phyloP scores from a whole-genome alignment of 495 filamentous ascomycete species.

The Daldinia childiae region DNA sequence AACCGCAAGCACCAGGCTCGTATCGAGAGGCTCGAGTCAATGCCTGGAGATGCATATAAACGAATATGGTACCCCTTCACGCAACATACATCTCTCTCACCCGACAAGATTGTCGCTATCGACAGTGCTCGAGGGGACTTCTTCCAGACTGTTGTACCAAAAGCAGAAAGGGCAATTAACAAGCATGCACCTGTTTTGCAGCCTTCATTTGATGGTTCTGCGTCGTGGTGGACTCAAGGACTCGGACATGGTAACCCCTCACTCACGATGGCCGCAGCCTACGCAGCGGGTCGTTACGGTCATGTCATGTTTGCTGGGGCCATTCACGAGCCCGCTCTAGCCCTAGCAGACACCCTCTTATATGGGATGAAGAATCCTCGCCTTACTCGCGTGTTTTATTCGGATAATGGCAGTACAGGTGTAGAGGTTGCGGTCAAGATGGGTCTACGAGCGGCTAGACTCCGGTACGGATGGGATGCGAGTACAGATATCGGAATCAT shows the following conservation, averaged over 20 bases:
- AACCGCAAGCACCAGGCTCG: constrained; percentile 59
- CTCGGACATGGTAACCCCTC: constrained; percentile 76
- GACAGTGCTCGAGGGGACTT: constrained; percentile 80
- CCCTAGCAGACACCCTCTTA: constrained; percentile 68
- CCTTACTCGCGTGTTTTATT: constrained; percentile 74
- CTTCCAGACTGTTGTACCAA: constrained; percentile 66
- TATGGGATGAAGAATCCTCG: constrained; percentile 66
- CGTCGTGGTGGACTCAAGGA: constrained; percentile 89
- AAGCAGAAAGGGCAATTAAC: constrained; percentile 3
- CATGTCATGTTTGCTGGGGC: constrained; percentile 85
- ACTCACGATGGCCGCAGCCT: constrained; percentile 74
- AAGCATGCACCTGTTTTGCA: constrained; percentile 51
- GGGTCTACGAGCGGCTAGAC: constrained; percentile 70
- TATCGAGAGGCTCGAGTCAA: constrained; percentile 64
- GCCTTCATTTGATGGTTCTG: constrained; percentile 78
- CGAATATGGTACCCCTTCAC: constrained; percentile 86
- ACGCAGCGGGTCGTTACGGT: constrained; percentile 83
- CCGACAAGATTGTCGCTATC: constrained; percentile 70
- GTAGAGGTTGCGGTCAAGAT: constrained; percentile 85
- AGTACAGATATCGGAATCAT: constrained; percentile 66
- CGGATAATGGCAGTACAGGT: constrained; percentile 81
- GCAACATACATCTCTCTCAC: constrained; percentile 70
- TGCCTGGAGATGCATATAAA: constrained; percentile 64
- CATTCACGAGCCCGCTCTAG: constrained; percentile 75
- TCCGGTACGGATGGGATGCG: constrained; percentile 70